phyloP scores from a whole-genome alignment of 768 basidiomycete species.

The Suillus bovinus region DNA sequence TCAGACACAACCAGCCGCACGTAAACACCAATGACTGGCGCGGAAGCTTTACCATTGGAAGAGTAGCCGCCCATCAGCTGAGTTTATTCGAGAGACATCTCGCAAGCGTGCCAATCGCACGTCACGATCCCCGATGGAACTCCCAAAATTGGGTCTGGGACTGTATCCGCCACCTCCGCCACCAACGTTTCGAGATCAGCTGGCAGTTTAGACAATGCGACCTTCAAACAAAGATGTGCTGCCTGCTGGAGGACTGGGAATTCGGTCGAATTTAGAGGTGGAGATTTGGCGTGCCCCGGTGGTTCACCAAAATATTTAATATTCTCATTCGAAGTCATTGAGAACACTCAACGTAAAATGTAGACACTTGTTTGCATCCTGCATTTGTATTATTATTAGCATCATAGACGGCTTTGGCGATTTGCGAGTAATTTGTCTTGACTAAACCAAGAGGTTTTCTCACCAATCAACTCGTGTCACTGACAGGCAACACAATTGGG shows the following conservation, averaged over 20 bases:
- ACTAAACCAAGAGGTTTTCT: background rate
- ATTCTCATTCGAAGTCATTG: background rate
- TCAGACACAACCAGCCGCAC: constrained; percentile 10
- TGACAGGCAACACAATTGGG: background rate
- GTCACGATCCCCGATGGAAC: constrained; percentile 25
- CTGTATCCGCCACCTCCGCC: constrained; percentile 11
- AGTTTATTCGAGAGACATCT: constrained; percentile 17
- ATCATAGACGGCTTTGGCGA: background rate
- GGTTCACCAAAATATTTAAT: background rate
- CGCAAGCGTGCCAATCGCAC: constrained; percentile 18
- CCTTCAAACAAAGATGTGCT: constrained; percentile 27
- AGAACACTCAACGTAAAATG: background rate
- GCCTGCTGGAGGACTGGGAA: constrained; percentile 22
- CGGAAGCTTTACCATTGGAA: constrained; percentile 24
- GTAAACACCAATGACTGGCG: constrained; percentile 22
- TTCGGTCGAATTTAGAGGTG: background rate
- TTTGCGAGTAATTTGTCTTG: background rate
- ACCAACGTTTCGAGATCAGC: constrained; percentile 18
- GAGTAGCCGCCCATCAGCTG: constrained; percentile 19
- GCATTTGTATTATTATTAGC: background rate
- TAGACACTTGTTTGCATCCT: background rate
- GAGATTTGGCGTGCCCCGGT: background rate
- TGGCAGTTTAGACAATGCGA: constrained; percentile 16
- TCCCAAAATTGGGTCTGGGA: constrained; percentile 31
- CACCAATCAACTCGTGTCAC: background rate